Percentiles rank a stretch among this genome's conserved stretches.
These are phyloP conservation scores for Ophiocordyceps camponoti-floridani DNA, from an alignment of 2,329 filamentous ascomycete species.

Conservation along the genomic window DNA sequence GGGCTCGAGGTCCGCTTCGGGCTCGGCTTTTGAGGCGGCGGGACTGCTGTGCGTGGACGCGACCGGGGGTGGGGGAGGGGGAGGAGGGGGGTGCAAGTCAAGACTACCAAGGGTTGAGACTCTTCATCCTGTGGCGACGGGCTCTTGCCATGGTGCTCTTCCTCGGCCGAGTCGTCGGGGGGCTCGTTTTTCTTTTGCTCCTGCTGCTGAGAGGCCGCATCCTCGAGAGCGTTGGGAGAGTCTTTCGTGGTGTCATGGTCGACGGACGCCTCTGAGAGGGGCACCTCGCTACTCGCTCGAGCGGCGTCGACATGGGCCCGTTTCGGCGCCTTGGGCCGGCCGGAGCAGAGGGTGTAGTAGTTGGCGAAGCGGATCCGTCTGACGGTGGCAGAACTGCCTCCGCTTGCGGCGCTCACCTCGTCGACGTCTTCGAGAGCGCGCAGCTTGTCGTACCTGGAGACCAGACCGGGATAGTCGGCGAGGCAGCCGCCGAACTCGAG, in stretches of 20 bases:
- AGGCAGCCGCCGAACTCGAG: conserved; percentile 70
- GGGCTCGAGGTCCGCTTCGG: conserved; percentile 15
- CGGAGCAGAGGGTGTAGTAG: conserved; percentile 78
- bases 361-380: conserved; percentile 61
- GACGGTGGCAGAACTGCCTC: conserved; percentile 13
- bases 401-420: conserved; percentile 20
- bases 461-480: conserved; percentile 56
- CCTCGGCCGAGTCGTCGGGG: neutral
- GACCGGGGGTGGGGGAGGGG: neutral
- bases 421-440: conserved; percentile 56
- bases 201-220: too few species aligned
- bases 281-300: too few species aligned
- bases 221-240: too few species aligned
- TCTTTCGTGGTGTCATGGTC: neutral
- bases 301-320: neutral
- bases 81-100: neutral
- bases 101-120: neutral
- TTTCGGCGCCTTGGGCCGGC: conserved; percentile 35
- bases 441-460: conserved; percentile 49
- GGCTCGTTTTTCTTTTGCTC: too few species aligned
- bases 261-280: neutral
- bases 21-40: neutral
- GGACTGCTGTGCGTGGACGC: neutral
- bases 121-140: neutral
- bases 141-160: neutral